A percentile compares a stretch with the other conserved stretches of the same genome.
Conservation (phyloP, 345 rosid species). For the Noccaea caerulescens region DNA sequence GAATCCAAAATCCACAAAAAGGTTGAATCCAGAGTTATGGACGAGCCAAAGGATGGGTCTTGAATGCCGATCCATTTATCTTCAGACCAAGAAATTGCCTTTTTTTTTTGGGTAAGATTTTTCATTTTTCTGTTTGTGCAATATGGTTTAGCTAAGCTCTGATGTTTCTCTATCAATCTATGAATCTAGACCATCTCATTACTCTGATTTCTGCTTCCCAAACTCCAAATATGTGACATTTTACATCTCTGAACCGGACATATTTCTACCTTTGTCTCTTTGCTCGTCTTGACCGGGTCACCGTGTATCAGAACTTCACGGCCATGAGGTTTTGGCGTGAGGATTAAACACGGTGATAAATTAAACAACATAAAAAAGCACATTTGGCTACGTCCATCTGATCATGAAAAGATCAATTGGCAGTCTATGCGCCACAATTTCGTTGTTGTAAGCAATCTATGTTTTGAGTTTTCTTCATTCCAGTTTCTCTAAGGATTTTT, state of each 20-base stretch:
- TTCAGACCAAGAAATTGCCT: neutral
- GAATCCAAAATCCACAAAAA: neutral
- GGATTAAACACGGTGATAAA: conserved; percentile 42
- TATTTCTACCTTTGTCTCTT: neutral
- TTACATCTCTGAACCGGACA: neutral
- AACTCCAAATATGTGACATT: neutral
- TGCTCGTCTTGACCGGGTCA: conserved; percentile 18
- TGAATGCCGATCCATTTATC: conserved; percentile 2
- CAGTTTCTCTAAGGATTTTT: neutral
- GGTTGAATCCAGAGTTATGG: neutral
- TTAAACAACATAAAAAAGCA: neutral
- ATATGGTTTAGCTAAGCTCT: neutral
- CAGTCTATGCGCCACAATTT: conserved; percentile 27
- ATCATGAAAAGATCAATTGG: conserved; percentile 40
- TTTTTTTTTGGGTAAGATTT: conserved; percentile 8
- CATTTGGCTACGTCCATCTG: conserved; percentile 23
- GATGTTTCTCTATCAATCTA: neutral
- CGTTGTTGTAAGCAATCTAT: neutral
- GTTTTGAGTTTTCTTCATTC: neutral
- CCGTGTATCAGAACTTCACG: conserved; percentile 46
- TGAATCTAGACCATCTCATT: neutral
- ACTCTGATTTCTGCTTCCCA: neutral
- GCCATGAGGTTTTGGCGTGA: conserved; percentile 35
- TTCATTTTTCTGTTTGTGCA: neutral
- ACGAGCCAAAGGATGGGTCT: neutral